A percentile compares a stretch with the other conserved stretches of the same genome.
phyloP scores from a whole-genome alignment of 352 stramenopile species.

The Globisporangium splendens region DNA sequence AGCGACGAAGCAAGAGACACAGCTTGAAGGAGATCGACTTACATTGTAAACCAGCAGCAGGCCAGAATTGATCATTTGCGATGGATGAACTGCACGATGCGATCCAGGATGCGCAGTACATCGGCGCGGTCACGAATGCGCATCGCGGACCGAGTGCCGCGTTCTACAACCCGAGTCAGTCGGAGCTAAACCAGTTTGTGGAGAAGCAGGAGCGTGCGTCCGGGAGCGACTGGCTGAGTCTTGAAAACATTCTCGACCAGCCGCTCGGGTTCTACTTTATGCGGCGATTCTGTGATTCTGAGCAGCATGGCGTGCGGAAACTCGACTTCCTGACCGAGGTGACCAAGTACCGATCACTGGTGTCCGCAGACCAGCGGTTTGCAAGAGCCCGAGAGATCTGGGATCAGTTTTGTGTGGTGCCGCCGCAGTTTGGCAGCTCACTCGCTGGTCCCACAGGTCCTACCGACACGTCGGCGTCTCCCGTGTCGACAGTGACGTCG shows the following conservation, averaged over 20 bases:
- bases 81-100: constrained; percentile 90
- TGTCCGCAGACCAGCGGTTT: constrained; percentile 37
- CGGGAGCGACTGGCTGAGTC: constrained; percentile 50
- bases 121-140: constrained; percentile 76
- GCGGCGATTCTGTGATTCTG: constrained; percentile 62
- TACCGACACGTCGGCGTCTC: not conserved
- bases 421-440: constrained; percentile 7
- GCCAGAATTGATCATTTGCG: no score
- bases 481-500: constrained; percentile 4
- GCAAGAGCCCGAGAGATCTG: constrained; percentile 57
- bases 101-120: constrained; percentile 89
- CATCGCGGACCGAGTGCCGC: constrained; percentile 61
- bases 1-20: constrained; percentile 6
- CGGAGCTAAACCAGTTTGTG: constrained; percentile 63
- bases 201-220: constrained; percentile 50
- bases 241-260: constrained; percentile 75
- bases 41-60: not conserved
- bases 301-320: constrained; percentile 60
- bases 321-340: constrained; percentile 71
- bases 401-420: constrained; percentile 40
- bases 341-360: constrained; percentile 61
- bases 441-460: not conserved
- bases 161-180: constrained; percentile 67
- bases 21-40: not conserved
- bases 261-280: constrained; percentile 84